A percentile compares a stretch with the other conserved stretches of the same genome.
Conservation (phyloP, 257 asterid species). For the Capsicum pubescens region DNA sequence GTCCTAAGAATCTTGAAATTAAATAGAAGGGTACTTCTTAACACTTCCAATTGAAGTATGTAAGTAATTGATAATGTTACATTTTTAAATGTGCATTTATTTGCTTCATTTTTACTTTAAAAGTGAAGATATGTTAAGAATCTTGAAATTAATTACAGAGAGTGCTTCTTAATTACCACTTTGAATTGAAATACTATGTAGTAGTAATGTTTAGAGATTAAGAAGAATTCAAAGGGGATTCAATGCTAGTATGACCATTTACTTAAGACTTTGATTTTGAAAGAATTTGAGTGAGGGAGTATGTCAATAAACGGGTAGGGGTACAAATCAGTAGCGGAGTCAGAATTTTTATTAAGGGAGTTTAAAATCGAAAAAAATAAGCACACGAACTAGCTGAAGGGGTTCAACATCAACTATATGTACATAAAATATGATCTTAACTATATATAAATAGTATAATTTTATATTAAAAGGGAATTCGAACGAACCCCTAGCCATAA, state of each 20-base stretch:
- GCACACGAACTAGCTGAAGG: too few relatives aligned
- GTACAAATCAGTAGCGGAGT: not conserved
- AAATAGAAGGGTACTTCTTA: not conserved
- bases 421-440: too few relatives aligned
- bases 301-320: not conserved
- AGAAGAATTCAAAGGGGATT: not conserved
- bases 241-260: not conserved
- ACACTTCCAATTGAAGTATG: not conserved
- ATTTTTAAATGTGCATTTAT: not conserved
- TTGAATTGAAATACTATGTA: not conserved
- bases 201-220: not conserved
- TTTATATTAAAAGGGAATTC: too few relatives aligned
- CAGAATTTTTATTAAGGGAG: too few relatives aligned
- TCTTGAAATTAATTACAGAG: not conserved
- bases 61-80: not conserved
- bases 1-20: not conserved
- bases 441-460: too few relatives aligned
- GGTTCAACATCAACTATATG: too few relatives aligned
- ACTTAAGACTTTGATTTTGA: not conserved
- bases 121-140: not conserved
- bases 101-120: not conserved
- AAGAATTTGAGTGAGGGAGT: not conserved
- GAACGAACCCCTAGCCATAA: too few relatives aligned
- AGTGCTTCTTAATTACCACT: conserved; percentile 11
- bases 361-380: too few relatives aligned